These are phyloP conservation scores for Platanthera zijinensis DNA, from an alignment of 106 monocot genomes.

Conservation along the genomic window DNA sequence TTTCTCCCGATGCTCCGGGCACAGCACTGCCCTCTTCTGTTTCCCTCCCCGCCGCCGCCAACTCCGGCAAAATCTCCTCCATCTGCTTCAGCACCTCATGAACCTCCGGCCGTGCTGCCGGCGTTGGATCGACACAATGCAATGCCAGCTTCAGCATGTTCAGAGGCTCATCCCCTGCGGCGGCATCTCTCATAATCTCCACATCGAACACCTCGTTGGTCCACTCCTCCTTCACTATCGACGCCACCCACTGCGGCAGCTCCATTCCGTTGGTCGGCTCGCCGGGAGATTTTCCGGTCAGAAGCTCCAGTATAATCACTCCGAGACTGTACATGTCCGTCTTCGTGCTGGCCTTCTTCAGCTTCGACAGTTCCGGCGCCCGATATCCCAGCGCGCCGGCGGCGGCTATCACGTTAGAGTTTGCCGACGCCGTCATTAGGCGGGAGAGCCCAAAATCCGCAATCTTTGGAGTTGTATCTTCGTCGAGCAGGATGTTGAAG, in stretches of 20 bases:
- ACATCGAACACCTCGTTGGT: constrained; percentile 54
- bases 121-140: constrained; percentile 42
- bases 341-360: constrained; percentile 60
- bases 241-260: constrained; percentile 64
- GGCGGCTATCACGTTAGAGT: constrained; percentile 41
- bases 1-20: background rate
- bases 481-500: constrained; percentile 47
- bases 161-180: constrained; percentile 40
- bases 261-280: constrained; percentile 41
- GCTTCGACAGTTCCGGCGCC: constrained; percentile 55
- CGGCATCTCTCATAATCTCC: constrained; percentile 43
- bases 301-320: constrained; percentile 49
- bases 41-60: constrained; percentile 2
- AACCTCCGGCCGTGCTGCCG: constrained; percentile 36
- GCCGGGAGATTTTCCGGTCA: constrained; percentile 54
- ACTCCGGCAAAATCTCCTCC: constrained; percentile 41
- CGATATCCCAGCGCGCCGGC: constrained; percentile 54
- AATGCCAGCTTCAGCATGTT: constrained; percentile 42
- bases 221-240: constrained; percentile 59
- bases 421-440: constrained; percentile 48
- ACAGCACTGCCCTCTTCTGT: background rate
- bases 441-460: constrained; percentile 46
- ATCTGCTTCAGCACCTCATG: constrained; percentile 34
- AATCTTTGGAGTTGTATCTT: constrained; percentile 24
- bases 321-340: constrained; percentile 67